Percentiles rank a stretch among this genome's conserved stretches.
These are phyloP conservation scores for Penicillium cosmopolitanum DNA, from an alignment of 495 filamentous ascomycete genomes.

Conservation along the genomic window DNA sequence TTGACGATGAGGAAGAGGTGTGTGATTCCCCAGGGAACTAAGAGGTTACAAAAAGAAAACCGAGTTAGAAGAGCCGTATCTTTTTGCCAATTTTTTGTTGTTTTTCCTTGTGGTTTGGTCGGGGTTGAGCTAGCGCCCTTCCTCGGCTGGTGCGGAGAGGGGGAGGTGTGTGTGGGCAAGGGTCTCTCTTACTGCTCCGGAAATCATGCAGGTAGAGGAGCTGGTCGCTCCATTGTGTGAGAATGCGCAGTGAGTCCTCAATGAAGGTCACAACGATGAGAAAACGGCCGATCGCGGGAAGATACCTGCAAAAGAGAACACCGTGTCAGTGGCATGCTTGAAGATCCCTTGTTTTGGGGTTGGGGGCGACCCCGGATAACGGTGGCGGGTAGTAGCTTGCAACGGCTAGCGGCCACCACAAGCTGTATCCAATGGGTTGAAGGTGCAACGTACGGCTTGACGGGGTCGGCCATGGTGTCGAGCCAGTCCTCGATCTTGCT, in stretches of 20 bases:
- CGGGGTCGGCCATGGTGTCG: slow-evolving; percentile 84
- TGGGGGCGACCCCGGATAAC: not conserved
- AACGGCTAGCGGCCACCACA: not conserved
- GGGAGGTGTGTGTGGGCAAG: slow-evolving; percentile 9
- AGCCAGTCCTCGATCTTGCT: slow-evolving; percentile 97
- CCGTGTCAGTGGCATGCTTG: slow-evolving; percentile 36
- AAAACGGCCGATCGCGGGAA: slow-evolving; percentile 94
- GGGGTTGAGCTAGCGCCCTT: not conserved
- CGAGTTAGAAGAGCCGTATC: slow-evolving; percentile 19
- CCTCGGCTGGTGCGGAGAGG: slow-evolving; percentile 6
- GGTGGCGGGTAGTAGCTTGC: not conserved
- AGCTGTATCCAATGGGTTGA: slow-evolving; percentile 5
- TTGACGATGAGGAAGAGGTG: slow-evolving; percentile 93
- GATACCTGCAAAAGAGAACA: slow-evolving; percentile 64
- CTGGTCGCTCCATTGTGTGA: slow-evolving; percentile 98
- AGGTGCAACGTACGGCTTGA: slow-evolving; percentile 85
- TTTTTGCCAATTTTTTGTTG: not conserved
- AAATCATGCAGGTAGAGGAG: slow-evolving; percentile 91
- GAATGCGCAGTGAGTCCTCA: slow-evolving; percentile 92
- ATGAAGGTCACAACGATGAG: slow-evolving; percentile 98
- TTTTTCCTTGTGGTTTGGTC: not conserved
- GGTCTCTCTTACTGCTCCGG: slow-evolving; percentile 72
- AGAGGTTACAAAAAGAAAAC: slow-evolving; percentile 10
- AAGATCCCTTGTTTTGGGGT: slow-evolving; percentile 29
- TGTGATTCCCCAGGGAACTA: slow-evolving; percentile 88